A percentile compares a stretch with the other conserved stretches of the same genome.
phyloP scores from a whole-genome alignment of 495 filamentous ascomycete genomes.

The Cudoniella acicularis region DNA sequence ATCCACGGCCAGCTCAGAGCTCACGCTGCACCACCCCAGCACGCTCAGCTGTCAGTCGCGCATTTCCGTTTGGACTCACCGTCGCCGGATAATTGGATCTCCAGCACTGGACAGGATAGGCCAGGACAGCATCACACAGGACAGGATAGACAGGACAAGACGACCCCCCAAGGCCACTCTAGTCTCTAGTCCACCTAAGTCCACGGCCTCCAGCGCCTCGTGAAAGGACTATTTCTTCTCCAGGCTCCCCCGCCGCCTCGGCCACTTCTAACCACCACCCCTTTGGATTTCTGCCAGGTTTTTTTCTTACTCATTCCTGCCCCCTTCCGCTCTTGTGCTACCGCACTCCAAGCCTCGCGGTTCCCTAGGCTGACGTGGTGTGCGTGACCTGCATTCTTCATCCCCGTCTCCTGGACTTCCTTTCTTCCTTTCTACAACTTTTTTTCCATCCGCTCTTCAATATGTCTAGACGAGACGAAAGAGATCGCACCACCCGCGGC shows the following conservation, averaged over 20 bases:
- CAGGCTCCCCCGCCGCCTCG: constrained; percentile 15
- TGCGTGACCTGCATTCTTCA: constrained; percentile 22
- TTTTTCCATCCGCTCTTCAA: constrained; percentile 12
- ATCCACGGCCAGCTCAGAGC: constrained; percentile 19
- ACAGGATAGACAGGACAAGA: background rate
- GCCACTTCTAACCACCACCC: constrained; percentile 5
- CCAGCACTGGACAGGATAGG: constrained; percentile 7
- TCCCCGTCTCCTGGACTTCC: constrained; percentile 27
- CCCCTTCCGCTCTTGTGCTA: constrained; percentile 16
- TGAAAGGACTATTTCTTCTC: constrained; percentile 25
- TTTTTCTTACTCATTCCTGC: constrained; percentile 22
- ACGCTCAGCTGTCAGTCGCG: constrained; percentile 15
- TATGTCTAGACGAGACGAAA: constrained; percentile 26
- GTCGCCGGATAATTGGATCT: constrained; percentile 14
- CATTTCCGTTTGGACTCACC: constrained; percentile 20
- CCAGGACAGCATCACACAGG: background rate
- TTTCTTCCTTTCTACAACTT: constrained; percentile 27
- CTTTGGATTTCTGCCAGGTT: constrained; percentile 18
- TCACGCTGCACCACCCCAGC: constrained; percentile 1
- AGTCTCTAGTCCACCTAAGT: background rate
- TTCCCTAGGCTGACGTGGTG: constrained; percentile 22
- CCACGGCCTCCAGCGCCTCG: background rate
- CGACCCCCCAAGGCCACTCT: background rate
- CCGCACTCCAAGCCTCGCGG: constrained; percentile 7
- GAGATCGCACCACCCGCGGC: constrained; percentile 40